A percentile compares a stretch with the other conserved stretches of the same genome.
Conservation (phyloP, 2,329 filamentous ascomycete genomes). For the Paecilomyces formosus region DNA sequence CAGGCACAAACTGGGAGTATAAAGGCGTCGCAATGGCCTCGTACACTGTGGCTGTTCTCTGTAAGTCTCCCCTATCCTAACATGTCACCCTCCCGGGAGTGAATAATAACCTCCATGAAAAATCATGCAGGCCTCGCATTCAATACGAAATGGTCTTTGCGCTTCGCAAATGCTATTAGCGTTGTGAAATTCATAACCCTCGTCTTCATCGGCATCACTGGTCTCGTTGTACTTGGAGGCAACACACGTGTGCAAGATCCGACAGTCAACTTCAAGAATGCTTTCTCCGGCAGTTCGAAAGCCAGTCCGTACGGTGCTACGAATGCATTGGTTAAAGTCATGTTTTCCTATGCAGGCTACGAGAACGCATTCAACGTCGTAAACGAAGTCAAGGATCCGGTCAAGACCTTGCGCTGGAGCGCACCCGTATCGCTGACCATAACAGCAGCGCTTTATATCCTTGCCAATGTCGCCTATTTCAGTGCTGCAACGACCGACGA, state of each 20-base stretch:
- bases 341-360: slow-evolving; percentile 53
- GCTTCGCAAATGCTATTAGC: slow-evolving; percentile 50
- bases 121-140: slow-evolving; percentile 36
- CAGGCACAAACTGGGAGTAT: slow-evolving; percentile 53
- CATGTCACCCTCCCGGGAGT: not conserved
- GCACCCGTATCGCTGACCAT: slow-evolving; percentile 44
- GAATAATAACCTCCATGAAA: not conserved
- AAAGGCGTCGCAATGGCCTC: slow-evolving; percentile 60
- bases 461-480: slow-evolving; percentile 57
- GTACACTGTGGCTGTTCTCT: slow-evolving; percentile 52
- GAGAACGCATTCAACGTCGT: slow-evolving; percentile 56
- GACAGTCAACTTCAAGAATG: slow-evolving; percentile 46
- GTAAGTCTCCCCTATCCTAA: slow-evolving; percentile 31
- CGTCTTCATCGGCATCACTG: slow-evolving; percentile 55
- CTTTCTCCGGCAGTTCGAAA: slow-evolving; percentile 44
- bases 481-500: slow-evolving; percentile 48
- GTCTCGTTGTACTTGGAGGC: slow-evolving; percentile 56
- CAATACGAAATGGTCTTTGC: slow-evolving; percentile 52
- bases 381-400: slow-evolving; percentile 55
- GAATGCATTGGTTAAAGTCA: slow-evolving; percentile 52
- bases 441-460: slow-evolving; percentile 49
- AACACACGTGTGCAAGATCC: slow-evolving; percentile 46
- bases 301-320: slow-evolving; percentile 43
- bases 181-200: slow-evolving; percentile 54
- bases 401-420: slow-evolving; percentile 47